phyloP scores from a whole-genome alignment of 371 early-diverging fungal genomes.

The Saksenaea oblongispora region DNA sequence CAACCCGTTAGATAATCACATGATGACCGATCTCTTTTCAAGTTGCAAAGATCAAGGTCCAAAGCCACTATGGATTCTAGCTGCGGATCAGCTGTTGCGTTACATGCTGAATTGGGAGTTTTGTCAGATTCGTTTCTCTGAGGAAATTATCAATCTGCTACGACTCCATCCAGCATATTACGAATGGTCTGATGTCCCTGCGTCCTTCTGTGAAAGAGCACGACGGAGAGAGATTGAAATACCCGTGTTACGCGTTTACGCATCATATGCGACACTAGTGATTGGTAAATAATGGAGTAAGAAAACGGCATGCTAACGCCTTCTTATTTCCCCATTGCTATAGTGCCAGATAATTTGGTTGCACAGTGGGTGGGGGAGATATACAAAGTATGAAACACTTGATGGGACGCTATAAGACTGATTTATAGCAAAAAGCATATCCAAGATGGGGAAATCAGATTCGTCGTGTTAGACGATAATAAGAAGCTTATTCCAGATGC shows the following conservation, averaged over 20 bases:
- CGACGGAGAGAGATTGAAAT: conserved; percentile 17
- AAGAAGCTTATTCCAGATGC: conserved; percentile 53
- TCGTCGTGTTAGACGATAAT: conserved; percentile 45
- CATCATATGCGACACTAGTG: conserved; percentile 66
- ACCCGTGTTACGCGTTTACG: conserved; percentile 46
- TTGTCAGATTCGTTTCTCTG: conserved; percentile 27
- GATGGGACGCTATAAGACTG: no score
- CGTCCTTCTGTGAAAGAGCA: conserved; percentile 20
- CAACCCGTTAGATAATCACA: conserved; percentile 17
- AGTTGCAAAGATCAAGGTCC: neutral
- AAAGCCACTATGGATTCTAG: conserved; percentile 34
- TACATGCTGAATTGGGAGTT: conserved; percentile 40
- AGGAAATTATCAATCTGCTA: conserved; percentile 22
- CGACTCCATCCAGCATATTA: conserved; percentile 53
- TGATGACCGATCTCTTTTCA: conserved; percentile 33
- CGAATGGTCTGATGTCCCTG: conserved; percentile 26
- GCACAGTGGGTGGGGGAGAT: conserved; percentile 78
- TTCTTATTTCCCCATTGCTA: neutral
- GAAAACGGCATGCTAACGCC: neutral
- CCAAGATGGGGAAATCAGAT: conserved; percentile 46
- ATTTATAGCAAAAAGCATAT: conserved; percentile 42
- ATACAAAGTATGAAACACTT: no score
- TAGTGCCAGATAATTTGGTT: conserved; percentile 74
- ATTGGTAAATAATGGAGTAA: conserved; percentile 30
- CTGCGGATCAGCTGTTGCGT: conserved; percentile 35